Evolutionary conservation across 169 alveolate species (phyloP).

Genomic region (Plasmodium relictum): DNA sequence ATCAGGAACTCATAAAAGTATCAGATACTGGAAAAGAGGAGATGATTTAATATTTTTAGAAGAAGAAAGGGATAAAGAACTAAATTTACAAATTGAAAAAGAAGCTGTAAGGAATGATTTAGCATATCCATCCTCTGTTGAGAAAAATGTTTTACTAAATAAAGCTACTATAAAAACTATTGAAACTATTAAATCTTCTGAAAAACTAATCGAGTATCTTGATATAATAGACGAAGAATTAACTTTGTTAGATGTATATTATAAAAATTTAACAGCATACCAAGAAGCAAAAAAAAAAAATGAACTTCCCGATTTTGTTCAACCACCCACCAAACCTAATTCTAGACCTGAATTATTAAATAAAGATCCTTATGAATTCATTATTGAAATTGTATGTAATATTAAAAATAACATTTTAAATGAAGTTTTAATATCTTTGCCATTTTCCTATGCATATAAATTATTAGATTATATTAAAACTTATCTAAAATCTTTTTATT

Average conservation of each 20-base stretch:
- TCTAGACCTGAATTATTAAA: conserved; percentile 78
- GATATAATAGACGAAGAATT: conserved; percentile 80
- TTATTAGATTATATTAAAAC: conserved; percentile 75
- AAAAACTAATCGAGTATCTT: conserved; percentile 81
- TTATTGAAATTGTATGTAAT: conserved; percentile 71
- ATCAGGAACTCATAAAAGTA: conserved; percentile 84
- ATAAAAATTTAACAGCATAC: conserved; percentile 65
- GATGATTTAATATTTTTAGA: conserved; percentile 86
- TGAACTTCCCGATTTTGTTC: conserved; percentile 68
- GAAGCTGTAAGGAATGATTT: conserved; percentile 86
- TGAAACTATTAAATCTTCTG: conserved; percentile 87
- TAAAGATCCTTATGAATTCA: conserved; percentile 76
- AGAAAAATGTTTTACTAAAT: conserved; percentile 80
- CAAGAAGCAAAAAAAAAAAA: conserved; percentile 74
- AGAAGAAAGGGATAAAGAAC: conserved; percentile 90
- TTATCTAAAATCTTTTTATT: conserved; percentile 74
- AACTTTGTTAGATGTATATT: conserved; percentile 70
- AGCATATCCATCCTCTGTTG: conserved; percentile 82
- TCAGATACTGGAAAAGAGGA: conserved; percentile 84
- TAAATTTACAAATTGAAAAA: conserved; percentile 87
- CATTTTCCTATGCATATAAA: conserved; percentile 84
- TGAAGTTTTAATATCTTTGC: conserved; percentile 83
- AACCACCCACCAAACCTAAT: conserved; percentile 78
- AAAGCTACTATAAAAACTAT: conserved; percentile 88
- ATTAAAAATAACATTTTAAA: conserved; percentile 78